Evolutionary conservation across 345 rosid genomes (phyloP).

Genomic region (Aurinia saxatilis): DNA sequence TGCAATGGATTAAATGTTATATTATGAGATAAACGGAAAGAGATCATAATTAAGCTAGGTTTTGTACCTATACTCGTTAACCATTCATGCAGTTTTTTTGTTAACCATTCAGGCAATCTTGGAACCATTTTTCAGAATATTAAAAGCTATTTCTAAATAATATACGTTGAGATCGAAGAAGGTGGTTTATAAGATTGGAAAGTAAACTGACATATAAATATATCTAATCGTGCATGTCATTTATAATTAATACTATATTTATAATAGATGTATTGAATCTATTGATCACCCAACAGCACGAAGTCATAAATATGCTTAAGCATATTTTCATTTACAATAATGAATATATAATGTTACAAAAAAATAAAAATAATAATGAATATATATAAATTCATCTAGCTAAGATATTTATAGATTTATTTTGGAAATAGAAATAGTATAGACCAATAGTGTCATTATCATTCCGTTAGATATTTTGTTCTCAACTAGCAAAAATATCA

Average conservation of each 20-base stretch:
- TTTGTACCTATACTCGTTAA: background rate
- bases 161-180: background rate
- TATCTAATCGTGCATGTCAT: background rate
- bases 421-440: background rate
- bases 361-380: no score
- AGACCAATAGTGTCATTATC: constrained; percentile 22
- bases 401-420: background rate
- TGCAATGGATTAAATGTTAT: background rate
- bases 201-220: background rate
- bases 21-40: background rate
- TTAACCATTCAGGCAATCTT: background rate
- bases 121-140: background rate
- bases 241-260: no score
- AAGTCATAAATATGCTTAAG: background rate
- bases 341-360: no score
- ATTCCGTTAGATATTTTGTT: constrained; percentile 13
- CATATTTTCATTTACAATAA: no score
- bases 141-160: background rate
- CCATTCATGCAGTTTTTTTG: background rate
- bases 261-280: background rate
- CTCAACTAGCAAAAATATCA: constrained; percentile 8
- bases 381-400: no score
- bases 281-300: background rate
- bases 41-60: background rate
- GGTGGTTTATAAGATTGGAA: background rate